These are phyloP conservation scores for Fusarium virguliforme DNA, from an alignment of 2,329 filamentous ascomycete genomes.

Conservation along the genomic window DNA sequence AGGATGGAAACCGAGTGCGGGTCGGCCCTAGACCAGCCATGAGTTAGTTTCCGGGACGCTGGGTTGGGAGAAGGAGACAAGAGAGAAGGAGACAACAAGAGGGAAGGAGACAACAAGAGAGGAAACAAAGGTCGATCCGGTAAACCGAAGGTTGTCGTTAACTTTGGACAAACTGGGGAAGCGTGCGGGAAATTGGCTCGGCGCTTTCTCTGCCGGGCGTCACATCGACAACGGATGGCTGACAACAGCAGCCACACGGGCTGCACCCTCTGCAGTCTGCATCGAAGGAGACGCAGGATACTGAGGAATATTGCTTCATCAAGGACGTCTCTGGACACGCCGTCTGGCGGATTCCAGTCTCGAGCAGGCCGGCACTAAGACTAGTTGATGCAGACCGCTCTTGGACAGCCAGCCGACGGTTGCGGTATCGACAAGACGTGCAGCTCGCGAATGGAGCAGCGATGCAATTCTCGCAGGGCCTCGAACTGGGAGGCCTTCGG, in stretches of 20 bases:
- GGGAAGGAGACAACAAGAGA: slow-evolving; percentile 42
- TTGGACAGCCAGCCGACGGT: slow-evolving; percentile 47
- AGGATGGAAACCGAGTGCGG: slow-evolving; percentile 30
- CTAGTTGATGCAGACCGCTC: slow-evolving; percentile 50
- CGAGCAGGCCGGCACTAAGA: slow-evolving; percentile 30
- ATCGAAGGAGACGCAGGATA: slow-evolving; percentile 13
- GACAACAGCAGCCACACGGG: slow-evolving; percentile 13
- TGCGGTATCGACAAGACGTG: slow-evolving; percentile 45
- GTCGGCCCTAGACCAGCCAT: slow-evolving; percentile 35
- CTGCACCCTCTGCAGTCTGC: slow-evolving; percentile 21
- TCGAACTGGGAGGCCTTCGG: slow-evolving; percentile 39
- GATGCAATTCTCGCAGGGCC: slow-evolving; percentile 34
- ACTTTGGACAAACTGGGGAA: neutral
- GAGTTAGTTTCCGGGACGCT: slow-evolving; percentile 32
- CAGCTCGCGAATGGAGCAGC: slow-evolving; percentile 36
- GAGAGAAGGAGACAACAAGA: slow-evolving; percentile 39
- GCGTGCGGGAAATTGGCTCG: slow-evolving; percentile 27
- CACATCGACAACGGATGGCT: slow-evolving; percentile 15
- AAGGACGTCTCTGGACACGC: neutral
- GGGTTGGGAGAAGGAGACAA: slow-evolving; percentile 25
- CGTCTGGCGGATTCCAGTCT: slow-evolving; percentile 28
- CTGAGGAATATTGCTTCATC: slow-evolving; percentile 17
- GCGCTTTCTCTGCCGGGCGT: slow-evolving; percentile 22
- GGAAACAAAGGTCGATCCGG: slow-evolving; percentile 33
- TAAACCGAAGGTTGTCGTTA: neutral